These are phyloP conservation scores for Leptomonas pyrrhocoris DNA, from an alignment of 208 protist genomes.

Conservation along the genomic window DNA sequence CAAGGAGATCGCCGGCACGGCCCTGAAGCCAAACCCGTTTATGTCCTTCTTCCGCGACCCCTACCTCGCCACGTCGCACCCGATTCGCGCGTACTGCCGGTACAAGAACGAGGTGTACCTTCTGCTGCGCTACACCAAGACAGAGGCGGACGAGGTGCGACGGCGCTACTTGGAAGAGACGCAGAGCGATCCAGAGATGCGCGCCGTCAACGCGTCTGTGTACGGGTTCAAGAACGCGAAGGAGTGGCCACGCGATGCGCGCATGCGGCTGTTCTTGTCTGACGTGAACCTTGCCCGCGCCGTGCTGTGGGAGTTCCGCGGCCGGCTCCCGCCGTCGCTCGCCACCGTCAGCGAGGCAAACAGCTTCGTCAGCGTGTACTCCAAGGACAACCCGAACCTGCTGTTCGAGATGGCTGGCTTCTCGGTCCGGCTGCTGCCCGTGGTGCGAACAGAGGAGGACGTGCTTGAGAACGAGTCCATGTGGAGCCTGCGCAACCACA, in stretches of 20 bases:
- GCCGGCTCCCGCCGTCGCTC: constrained; percentile 97
- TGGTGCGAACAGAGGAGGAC: constrained; percentile 91
- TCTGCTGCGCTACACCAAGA: constrained; percentile 97
- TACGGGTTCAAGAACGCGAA: constrained; percentile 99
- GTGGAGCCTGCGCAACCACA: constrained; percentile 99
- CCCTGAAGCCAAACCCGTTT: constrained; percentile 98
- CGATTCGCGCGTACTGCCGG: constrained; percentile 98
- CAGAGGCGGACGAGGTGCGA: constrained; percentile 99
- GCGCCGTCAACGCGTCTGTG: constrained; percentile 98
- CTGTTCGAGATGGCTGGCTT: constrained; percentile 99
- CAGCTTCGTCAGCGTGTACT: constrained; percentile 99
- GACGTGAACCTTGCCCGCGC: constrained; percentile 99
- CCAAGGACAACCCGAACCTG: constrained; percentile 99
- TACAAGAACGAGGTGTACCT: constrained; percentile 99
- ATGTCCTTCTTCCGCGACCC: constrained; percentile 95
- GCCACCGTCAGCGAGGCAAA: constrained; percentile 97
- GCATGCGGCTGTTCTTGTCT: constrained; percentile 99
- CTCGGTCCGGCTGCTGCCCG: constrained; percentile 96
- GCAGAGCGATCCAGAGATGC: constrained; percentile 96
- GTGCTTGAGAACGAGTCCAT: constrained; percentile 97
- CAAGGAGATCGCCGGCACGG: constrained; percentile 98
- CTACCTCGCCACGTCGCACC: constrained; percentile 96
- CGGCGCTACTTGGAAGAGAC: constrained; percentile 99
- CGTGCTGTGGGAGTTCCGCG: constrained; percentile 99
- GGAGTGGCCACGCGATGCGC: constrained; percentile 99